Base-by-base conservation (phyloP, 2,329 filamentous ascomycete genomes). In the Whalleya microplaca region DNA sequence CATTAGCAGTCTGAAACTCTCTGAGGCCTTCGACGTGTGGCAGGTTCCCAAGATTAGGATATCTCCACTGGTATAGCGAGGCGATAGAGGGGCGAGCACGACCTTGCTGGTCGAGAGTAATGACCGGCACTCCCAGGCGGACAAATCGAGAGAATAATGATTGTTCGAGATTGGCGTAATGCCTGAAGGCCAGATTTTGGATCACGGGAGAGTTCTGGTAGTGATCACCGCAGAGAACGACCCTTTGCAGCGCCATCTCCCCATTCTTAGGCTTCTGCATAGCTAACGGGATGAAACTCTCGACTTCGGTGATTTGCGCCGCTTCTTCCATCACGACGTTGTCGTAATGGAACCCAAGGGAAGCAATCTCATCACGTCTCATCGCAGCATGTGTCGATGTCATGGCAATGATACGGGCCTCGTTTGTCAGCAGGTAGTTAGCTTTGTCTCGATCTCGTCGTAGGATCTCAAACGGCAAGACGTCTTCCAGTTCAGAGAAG, bases 271-370 rank as follows among this genome's bases (percentile, higher is more conserved):
- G 85, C 61, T 90, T 91, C 71, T 99, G 96, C 74, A 99, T 82
- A n/a, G 93, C 90, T 51, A 96, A 80, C 0, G 95, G 95, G 62
- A 99, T 92, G 75, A 99, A 98, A 62, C 92, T 96, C 72, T 99
- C 95, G 45, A 97, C 90, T 73, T 99, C 95, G 0, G 94, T 99
- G 69, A 99, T 94, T 71, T 99, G 95, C 12, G 95, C 95, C 4
- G 95, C 94, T 80, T 99, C 95, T 77, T 99, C 95, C 90, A 99
- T 97, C 51, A 99, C 83, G 12, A 99, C 90, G 63, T 96, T 99
- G 78, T 98, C 93, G 68, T 99, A 99, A 65, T 92, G 91, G 75
- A 99, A 99, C 16, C 93, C 93, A n/a, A 98, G 82, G 16, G 85
- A 83, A 0, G 92, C 89, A 66, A 99, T 98, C 68, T 98, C 94